phyloP scores from a whole-genome alignment of 2,329 filamentous ascomycete species.

The Colletotrichum ledebouriae region DNA sequence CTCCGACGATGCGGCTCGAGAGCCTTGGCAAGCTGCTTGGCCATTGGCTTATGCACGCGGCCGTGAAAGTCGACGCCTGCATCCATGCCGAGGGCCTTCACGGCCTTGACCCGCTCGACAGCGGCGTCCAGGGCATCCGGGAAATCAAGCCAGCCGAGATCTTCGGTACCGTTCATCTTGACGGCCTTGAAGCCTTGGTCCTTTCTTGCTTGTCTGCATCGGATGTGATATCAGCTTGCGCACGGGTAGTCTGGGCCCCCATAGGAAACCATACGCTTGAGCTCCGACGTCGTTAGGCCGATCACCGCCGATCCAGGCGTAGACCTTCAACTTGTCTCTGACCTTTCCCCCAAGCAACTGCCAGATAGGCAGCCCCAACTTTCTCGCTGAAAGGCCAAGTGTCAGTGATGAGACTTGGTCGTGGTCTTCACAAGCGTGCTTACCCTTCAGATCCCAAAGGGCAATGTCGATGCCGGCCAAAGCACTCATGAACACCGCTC shows the following conservation, averaged over 20 bases:
- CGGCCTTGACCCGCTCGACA: conserved; percentile 76
- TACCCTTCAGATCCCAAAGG: conserved; percentile 80
- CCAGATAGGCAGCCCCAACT: conserved; percentile 75
- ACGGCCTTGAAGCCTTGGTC: conserved; percentile 75
- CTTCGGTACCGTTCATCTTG: conserved; percentile 86
- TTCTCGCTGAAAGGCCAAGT: conserved; percentile 52
- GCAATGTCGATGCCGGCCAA: conserved; percentile 84
- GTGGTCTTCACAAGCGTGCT: not conserved
- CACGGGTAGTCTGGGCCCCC: not conserved
- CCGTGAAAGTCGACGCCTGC: conserved; percentile 85
- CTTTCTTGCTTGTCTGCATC: conserved; percentile 64
- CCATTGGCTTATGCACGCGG: conserved; percentile 83
- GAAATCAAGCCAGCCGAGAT: conserved; percentile 82
- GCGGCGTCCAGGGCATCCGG: conserved; percentile 73
- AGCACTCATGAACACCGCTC: conserved; percentile 85
- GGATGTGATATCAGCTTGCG: no score
- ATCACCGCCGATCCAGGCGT: conserved; percentile 85
- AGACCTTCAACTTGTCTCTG: conserved; percentile 77
- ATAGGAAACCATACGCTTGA: conserved; percentile 60
- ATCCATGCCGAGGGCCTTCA: conserved; percentile 79
- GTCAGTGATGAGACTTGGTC: fast-evolving
- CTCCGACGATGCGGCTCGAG: conserved; percentile 77
- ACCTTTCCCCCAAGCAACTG: conserved; percentile 82
- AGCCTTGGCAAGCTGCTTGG: conserved; percentile 77
- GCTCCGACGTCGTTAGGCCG: conserved; percentile 74